Percentiles rank a stretch among this genome's conserved stretches.
These are phyloP conservation scores for Camellia granthamiana DNA, from an alignment of 148 eudicot species.

Conservation along the genomic window DNA sequence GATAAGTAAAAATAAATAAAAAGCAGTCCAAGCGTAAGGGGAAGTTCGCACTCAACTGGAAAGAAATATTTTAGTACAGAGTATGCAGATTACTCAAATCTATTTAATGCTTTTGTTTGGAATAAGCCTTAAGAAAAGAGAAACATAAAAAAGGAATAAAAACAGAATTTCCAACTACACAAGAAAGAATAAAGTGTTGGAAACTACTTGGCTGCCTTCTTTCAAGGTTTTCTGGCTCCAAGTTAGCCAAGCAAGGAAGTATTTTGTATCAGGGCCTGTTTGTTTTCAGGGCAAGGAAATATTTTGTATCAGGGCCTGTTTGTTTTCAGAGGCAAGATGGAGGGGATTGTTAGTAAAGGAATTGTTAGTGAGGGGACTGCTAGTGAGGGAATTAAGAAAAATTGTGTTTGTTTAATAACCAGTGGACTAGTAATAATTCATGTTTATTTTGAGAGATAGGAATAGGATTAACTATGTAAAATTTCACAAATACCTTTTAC, in stretches of 20 bases:
- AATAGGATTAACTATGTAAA: too few relatives aligned
- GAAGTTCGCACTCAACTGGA: background rate
- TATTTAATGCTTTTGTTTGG: slow-evolving; percentile 9
- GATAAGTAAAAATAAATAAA: too few relatives aligned
- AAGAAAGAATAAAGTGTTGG: slow-evolving; percentile 26
- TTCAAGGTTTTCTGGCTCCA: background rate
- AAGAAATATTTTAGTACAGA: background rate
- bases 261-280: too few relatives aligned
- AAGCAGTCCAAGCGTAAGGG: background rate
- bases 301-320: too few relatives aligned
- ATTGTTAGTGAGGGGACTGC: too few relatives aligned
- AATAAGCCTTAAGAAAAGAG: background rate
- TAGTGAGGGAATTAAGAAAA: too few relatives aligned
- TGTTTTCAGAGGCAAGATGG: too few relatives aligned
- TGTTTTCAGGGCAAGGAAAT: background rate
- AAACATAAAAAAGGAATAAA: background rate
- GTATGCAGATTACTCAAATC: background rate
- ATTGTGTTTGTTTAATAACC: too few relatives aligned
- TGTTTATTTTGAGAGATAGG: too few relatives aligned
- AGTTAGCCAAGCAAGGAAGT: background rate
- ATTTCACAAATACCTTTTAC: too few relatives aligned
- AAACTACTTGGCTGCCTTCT: background rate
- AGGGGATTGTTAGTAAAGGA: too few relatives aligned
- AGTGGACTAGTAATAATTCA: too few relatives aligned
- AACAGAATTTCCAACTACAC: slow-evolving; percentile 12